A percentile compares a stretch with the other conserved stretches of the same genome.
phyloP scores from a whole-genome alignment of 305 asterid species.

The Fraxinus platypoda region DNA sequence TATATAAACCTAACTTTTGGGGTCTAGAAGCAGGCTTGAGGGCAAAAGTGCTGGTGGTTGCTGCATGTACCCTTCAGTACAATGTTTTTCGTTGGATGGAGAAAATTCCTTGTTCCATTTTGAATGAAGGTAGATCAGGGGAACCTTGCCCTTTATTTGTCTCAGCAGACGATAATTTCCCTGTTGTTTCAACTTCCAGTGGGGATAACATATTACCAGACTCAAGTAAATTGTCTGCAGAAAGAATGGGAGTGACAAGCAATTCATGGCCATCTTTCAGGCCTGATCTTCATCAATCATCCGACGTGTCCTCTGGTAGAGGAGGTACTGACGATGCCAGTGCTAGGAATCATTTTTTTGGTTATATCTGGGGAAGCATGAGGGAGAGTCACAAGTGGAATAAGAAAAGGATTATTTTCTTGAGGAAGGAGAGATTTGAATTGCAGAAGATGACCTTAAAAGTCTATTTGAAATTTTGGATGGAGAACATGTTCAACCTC shows the following conservation, averaged over 20 bases:
- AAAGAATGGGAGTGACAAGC: slow-evolving; percentile 38
- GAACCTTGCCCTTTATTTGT: slow-evolving; percentile 94
- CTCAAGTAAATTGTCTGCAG: slow-evolving; percentile 43
- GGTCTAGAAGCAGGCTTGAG: slow-evolving; percentile 93
- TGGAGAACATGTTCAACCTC: slow-evolving; percentile 93
- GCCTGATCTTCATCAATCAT: slow-evolving; percentile 37
- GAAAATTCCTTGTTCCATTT: slow-evolving; percentile 57
- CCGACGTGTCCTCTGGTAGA: slow-evolving; percentile 41
- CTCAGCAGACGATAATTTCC: slow-evolving; percentile 58
- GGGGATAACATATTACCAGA: slow-evolving; percentile 46
- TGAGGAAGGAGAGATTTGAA: slow-evolving; percentile 90
- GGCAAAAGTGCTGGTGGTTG: slow-evolving; percentile 86
- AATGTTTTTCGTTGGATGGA: slow-evolving; percentile 90
- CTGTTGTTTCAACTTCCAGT: slow-evolving; percentile 35
- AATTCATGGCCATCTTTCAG: slow-evolving; percentile 55
- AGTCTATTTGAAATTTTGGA: slow-evolving; percentile 91
- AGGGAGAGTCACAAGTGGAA: slow-evolving; percentile 90
- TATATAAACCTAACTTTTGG: slow-evolving; percentile 60
- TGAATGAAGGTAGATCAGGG: slow-evolving; percentile 52
- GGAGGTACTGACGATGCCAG: slow-evolving; percentile 33
- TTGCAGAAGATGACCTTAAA: slow-evolving; percentile 82
- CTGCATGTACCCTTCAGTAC: slow-evolving; percentile 90
- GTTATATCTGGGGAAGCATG: slow-evolving; percentile 79
- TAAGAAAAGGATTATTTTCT: slow-evolving; percentile 59
- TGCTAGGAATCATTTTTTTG: slow-evolving; percentile 53